Evolutionary conservation across 805 yeast genomes (phyloP).

Genomic region (Yarrowia yakushimensis): DNA sequence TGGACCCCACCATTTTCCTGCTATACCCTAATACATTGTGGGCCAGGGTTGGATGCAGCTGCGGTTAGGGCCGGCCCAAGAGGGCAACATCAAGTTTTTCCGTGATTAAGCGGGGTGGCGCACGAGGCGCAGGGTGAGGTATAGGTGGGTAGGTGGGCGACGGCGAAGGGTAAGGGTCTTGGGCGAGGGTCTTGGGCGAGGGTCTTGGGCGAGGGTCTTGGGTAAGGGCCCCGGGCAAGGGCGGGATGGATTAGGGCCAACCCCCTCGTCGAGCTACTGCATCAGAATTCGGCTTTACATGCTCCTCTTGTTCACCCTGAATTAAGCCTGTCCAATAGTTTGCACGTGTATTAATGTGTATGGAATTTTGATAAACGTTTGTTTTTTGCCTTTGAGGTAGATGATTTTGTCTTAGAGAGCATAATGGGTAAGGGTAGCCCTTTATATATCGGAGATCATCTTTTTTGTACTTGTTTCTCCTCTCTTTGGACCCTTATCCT

Average conservation of each 20-base stretch:
- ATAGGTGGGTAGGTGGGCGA: neutral
- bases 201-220: too few relatives aligned
- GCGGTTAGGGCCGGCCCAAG: neutral
- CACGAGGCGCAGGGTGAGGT: neutral
- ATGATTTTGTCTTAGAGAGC: neutral
- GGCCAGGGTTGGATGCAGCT: neutral
- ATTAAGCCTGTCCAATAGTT: constrained; percentile 9
- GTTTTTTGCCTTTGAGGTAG: too few relatives aligned
- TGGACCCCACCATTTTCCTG: too few relatives aligned
- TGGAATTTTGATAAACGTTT: neutral
- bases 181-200: too few relatives aligned
- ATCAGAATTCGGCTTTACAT: neutral
- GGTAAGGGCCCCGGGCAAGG: too few relatives aligned
- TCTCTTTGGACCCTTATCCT: too few relatives aligned
- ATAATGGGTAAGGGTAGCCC: neutral
- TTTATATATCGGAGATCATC: too few relatives aligned
- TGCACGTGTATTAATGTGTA: constrained; percentile 1
- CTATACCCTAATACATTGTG: neutral
- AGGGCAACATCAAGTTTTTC: neutral
- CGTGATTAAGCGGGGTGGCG: constrained; percentile 15
- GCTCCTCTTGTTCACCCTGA: too few relatives aligned
- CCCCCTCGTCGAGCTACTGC: neutral
- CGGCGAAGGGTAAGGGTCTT: neutral
- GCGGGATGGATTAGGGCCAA: neutral
- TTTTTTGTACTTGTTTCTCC: too few relatives aligned